Evolutionary conservation across 768 basidiomycete genomes (phyloP).

Genomic region (Termitomyces sp.): DNA sequence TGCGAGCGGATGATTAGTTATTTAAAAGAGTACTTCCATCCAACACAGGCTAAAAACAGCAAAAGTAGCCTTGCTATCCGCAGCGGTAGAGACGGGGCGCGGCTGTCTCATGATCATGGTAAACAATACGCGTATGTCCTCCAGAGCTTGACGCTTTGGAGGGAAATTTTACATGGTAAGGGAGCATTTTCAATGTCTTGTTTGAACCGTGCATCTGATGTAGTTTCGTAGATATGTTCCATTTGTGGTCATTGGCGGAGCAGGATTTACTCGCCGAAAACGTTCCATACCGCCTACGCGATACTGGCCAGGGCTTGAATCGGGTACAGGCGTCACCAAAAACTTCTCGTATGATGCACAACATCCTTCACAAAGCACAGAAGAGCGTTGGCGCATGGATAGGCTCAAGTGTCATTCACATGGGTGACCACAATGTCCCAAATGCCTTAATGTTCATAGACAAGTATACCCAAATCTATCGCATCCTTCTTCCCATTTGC

Average conservation of each 20-base stretch:
- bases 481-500: conserved; percentile 84
- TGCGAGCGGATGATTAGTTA: conserved; percentile 81
- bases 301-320: conserved; percentile 89
- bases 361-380: conserved; percentile 80
- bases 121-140: conserved; percentile 85
- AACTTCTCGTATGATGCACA: conserved; percentile 88
- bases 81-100: conserved; percentile 74
- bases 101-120: conserved; percentile 78
- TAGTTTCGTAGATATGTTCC: conserved; percentile 70
- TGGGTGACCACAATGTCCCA: conserved; percentile 85
- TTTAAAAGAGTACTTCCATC: conserved; percentile 73
- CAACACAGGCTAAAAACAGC: conserved; percentile 58
- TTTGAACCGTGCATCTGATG: conserved; percentile 1
- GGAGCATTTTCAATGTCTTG: not conserved
- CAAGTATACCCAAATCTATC: conserved; percentile 90
- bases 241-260: conserved; percentile 77
- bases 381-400: conserved; percentile 79
- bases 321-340: conserved; percentile 84
- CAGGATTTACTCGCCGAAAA: conserved; percentile 76
- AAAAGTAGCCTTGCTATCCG: conserved; percentile 74
- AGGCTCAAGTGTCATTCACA: conserved; percentile 83
- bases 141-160: conserved; percentile 84
- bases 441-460: conserved; percentile 88
- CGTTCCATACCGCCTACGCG: conserved; percentile 72
- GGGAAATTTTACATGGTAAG: conserved; percentile 78